Conservation (phyloP, 2,329 filamentous ascomycete genomes). For the Plenodomus biglobosus region DNA sequence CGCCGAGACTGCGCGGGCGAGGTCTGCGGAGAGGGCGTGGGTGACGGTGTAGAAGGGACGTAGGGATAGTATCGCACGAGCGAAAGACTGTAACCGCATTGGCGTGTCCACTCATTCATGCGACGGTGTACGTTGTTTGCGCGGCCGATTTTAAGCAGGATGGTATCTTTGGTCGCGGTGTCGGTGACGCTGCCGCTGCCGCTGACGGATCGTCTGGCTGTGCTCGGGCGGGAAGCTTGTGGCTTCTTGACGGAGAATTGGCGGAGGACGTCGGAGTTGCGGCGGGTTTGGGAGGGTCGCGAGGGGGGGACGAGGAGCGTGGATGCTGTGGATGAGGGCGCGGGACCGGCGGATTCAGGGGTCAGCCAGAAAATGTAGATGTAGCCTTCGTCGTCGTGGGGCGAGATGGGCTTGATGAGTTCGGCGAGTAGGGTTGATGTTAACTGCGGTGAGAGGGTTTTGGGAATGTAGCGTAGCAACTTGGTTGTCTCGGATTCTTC, state of each 20-base stretch:
- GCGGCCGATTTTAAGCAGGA: constrained; percentile 66
- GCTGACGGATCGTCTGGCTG: constrained; percentile 6
- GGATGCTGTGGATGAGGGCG: constrained; percentile 52
- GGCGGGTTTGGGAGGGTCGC: constrained; percentile 26
- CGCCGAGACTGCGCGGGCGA: constrained; percentile 33
- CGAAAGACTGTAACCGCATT: constrained; percentile 87
- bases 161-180: constrained; percentile 55
- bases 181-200: constrained; percentile 17
- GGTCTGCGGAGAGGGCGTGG: constrained; percentile 26
- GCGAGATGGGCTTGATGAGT: constrained; percentile 72
- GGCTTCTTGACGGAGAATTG: constrained; percentile 34
- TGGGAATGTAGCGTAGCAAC: constrained; percentile 69
- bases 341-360: constrained; percentile 57
- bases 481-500: constrained; percentile 41
- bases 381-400: constrained; percentile 76
- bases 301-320: constrained; percentile 58
- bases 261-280: constrained; percentile 38
- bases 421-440: constrained; percentile 73
- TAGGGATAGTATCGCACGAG: constrained; percentile 93
- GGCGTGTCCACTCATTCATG: constrained; percentile 88
- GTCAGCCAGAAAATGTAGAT: constrained; percentile 99
- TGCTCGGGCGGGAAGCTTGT: constrained; percentile 9
- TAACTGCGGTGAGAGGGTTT: constrained; percentile 65
- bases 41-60: constrained; percentile 44
- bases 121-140: constrained; percentile 84